Conservation (phyloP, 225 moss, liverwort and hornwort genomes). For the Physcomitrium patens region DNA sequence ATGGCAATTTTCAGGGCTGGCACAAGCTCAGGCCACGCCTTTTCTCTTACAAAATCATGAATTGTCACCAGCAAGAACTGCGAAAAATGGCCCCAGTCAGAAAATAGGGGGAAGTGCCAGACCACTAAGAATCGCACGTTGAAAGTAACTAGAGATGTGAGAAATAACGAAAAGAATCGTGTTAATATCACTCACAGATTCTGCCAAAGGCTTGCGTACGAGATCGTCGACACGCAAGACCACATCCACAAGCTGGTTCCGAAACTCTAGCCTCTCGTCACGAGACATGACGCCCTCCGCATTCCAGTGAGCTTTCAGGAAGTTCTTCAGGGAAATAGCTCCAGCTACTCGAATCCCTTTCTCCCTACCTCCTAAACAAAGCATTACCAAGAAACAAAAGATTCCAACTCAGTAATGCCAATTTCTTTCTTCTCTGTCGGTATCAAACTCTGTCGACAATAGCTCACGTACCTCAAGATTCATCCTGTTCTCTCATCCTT, state of each 20-base stretch:
- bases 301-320: constrained; percentile 72
- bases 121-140: background rate
- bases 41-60: constrained; percentile 70
- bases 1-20: constrained; percentile 74
- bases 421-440: no score
- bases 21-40: constrained; percentile 81
- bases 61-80: constrained; percentile 81
- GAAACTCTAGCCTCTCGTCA: constrained; percentile 79
- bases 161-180: no score
- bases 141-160: constrained; percentile 1
- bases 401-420: background rate
- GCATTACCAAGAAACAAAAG: background rate
- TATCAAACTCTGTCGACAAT: background rate
- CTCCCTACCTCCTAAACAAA: constrained; percentile 54
- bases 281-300: constrained; percentile 49
- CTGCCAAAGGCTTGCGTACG: constrained; percentile 81
- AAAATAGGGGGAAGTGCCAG: background rate
- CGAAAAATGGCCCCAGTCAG: constrained; percentile 25
- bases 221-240: constrained; percentile 76
- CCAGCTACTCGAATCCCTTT: constrained; percentile 81
- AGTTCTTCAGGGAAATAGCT: constrained; percentile 82
- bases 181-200: constrained; percentile 53
- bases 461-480: background rate
- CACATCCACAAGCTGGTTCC: constrained; percentile 78
- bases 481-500: background rate